Evolutionary conservation across 352 stramenopile genomes (phyloP).

Genomic region (Pythium monospermum): DNA sequence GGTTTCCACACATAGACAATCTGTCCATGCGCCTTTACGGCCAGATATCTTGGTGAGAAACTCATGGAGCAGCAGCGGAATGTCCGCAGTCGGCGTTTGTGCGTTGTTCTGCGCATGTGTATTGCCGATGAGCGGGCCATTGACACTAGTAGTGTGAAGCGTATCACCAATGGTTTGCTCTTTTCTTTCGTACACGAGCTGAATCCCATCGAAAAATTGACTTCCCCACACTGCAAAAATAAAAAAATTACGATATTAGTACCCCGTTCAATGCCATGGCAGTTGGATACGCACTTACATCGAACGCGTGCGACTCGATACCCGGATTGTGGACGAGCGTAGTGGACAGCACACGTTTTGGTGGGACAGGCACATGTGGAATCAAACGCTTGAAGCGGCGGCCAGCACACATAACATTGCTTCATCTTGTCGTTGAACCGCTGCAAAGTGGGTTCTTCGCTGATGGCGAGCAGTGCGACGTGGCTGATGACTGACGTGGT

Average conservation of each 20-base stretch:
- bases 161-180: neutral
- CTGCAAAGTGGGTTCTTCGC: constrained; percentile 10
- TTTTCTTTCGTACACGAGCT: constrained; percentile 46
- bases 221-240: constrained; percentile 55
- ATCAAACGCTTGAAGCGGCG: constrained; percentile 39
- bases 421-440: constrained; percentile 38
- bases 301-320: constrained; percentile 47
- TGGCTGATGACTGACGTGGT: constrained; percentile 32
- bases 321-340: constrained; percentile 32
- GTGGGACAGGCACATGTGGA: constrained; percentile 21
- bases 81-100: constrained; percentile 26
- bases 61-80: constrained; percentile 47
- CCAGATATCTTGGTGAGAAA: constrained; percentile 42
- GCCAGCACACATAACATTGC: constrained; percentile 36
- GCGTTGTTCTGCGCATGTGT: constrained; percentile 22
- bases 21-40: constrained; percentile 72
- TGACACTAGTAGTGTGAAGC: neutral
- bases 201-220: constrained; percentile 63
- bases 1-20: constrained; percentile 53
- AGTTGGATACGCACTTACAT: constrained; percentile 37
- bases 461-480: constrained; percentile 30
- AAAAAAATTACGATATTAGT: constrained; percentile 6
- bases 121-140: constrained; percentile 52
- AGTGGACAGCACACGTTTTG: constrained; percentile 27
- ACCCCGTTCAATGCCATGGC: constrained; percentile 13